Percentiles rank a stretch among this genome's conserved stretches.
These are phyloP conservation scores for Lachnellula suecica DNA, from an alignment of 2,329 filamentous ascomycete genomes.

Conservation along the genomic window DNA sequence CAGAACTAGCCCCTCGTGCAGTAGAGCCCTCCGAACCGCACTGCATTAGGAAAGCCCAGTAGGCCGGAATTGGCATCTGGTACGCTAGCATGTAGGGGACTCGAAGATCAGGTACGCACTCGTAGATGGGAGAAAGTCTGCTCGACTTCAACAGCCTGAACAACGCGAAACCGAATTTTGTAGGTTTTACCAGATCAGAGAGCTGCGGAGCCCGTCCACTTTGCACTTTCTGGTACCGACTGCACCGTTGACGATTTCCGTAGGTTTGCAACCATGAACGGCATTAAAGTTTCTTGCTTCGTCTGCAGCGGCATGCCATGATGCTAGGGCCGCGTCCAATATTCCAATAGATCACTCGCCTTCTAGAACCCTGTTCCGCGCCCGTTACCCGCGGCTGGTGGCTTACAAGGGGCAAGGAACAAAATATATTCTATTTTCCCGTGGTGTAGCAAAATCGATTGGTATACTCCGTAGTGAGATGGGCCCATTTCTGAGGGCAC, in stretches of 20 bases:
- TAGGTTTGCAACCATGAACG: neutral
- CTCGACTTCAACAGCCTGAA: no score
- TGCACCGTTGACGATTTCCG: neutral
- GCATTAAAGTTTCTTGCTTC: neutral
- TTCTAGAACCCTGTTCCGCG: neutral
- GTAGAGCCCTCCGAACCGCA: neutral
- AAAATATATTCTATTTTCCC: neutral
- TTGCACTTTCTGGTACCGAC: no score
- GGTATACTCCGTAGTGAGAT: no score
- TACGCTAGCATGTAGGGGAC: neutral
- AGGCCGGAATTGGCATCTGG: conserved; percentile 1
- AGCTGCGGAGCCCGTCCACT: neutral
- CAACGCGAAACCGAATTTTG: no score
- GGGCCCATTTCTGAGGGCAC: no score
- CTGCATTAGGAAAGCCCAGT: neutral
- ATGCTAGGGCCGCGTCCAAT: neutral
- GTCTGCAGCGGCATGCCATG: neutral
- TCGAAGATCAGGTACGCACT: neutral
- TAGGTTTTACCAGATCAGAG: no score
- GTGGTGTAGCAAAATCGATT: no score
- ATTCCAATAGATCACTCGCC: neutral
- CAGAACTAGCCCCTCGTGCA: neutral
- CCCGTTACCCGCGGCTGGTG: neutral
- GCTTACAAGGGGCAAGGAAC: neutral
- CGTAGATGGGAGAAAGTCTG: neutral